Base-by-base conservation (phyloP, 352 stramenopile species). In the Pythium plurisporium region DNA sequence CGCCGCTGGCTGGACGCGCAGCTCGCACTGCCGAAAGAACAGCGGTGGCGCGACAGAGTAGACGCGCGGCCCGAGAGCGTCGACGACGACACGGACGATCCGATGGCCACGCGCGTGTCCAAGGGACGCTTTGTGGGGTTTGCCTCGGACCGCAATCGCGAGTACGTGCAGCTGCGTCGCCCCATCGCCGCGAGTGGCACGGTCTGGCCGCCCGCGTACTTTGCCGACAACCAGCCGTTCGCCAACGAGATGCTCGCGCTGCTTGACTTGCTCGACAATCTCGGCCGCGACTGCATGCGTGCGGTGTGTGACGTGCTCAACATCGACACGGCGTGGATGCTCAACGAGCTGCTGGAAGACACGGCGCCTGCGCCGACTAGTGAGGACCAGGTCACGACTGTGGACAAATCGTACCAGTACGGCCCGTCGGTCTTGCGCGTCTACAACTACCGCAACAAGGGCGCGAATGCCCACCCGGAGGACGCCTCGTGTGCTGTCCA, bases 401-500 rank as follows among this genome's bases (percentile, higher is more conserved):
- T 55, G 5, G 68, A 93, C 53, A 62, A n/a, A n/a, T 72, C 67
- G 15, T 82, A 86, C 40, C 82, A 88, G 42, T 94, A 91, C 47
- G 84, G 84, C 8, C 76, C 84, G 5, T 94, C 84, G 1, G 80
- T 94, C 11, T 50, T 94, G n/a, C 81, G 82, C 8, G 69, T 94
- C 31, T 92, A 92, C 74, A 92, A 90, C 55, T 94, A 92, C 55
- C 74, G 74, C 19, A 91, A 94, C 67, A 91, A 94, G 56, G 57
- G 49, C 0, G 37, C 37, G 22, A 47, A 65, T 3, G 27, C 37
- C 19, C 59, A 74, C 36, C 73, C 73, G 25, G 76, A 88, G 33
- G 75, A 90, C 47, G 52, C 81, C 30, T 89, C 80, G 12, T 92
- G 84, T 59, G 84, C 72, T 19, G 74, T 90, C 15, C 84, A 94